Evolutionary conservation across 345 rosid species (phyloP), one percentile per base, ranked within the genome.

Genomic region (Gossypium arboreum): DNA sequence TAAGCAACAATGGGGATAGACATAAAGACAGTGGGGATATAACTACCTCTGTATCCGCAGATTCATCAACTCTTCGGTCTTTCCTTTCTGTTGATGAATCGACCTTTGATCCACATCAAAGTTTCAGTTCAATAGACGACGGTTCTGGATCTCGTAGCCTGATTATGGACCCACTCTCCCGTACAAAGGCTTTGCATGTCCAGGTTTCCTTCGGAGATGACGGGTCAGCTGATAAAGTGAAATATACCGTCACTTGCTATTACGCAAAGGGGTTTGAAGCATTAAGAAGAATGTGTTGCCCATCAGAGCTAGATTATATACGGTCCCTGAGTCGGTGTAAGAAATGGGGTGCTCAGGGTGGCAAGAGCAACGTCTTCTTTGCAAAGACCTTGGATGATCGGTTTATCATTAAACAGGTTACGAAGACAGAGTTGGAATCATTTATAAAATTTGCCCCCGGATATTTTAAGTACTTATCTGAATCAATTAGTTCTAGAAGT

Each of bases 261-360:
- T 91, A 76, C 78, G 98, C 97, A 7, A 87, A 84, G 78, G 81
- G 92, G 71, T 95, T 93, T 77, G 98, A 95, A 84, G 91, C 94
- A 44, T 81, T 95, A 45, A 88, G 98, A 79, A 84, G 84, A 81
- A 86, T 86, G 57, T 95, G 98, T 76, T 85, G 96, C 80, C 92
- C 98, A 69, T 90, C 97, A 50, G 98, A 93, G 83, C 84, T 86
- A 70, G 98, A 95, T 82, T 95, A 52, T 67, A 77, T 93, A 76
- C 85, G 97, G 85, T 95, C 99, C 69, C 94, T 95, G 71, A 93
- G 99, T 80, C 94, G 97, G 68, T 95, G 98, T 85, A 95, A 88
- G 82, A 95, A 95, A 80, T 93, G 98, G 99, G 93, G 99, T 67
- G 98, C 99, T 68, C 94, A 93, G 76, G 99, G 99, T 73, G 99